Evolutionary conservation across 768 basidiomycete genomes (phyloP).

Genomic region (Trametopsis cervina): DNA sequence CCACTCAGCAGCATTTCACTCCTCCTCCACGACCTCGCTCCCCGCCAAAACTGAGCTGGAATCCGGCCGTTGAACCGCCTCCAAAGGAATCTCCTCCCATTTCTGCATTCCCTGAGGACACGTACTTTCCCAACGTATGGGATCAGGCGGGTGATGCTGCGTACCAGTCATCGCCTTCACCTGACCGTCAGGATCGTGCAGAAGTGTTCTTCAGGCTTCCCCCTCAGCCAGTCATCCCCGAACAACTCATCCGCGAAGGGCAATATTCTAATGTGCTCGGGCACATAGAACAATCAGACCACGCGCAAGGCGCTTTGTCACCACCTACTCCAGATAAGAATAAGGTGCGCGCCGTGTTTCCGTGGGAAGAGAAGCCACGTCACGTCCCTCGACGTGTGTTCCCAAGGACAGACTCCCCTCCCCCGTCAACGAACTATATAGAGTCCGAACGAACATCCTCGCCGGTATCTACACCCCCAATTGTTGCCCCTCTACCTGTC

Average conservation of each 20-base stretch:
- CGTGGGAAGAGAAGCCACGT: constrained; percentile 86
- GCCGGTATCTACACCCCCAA: constrained; percentile 19
- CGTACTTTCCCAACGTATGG: constrained; percentile 85
- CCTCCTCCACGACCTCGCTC: constrained; percentile 43
- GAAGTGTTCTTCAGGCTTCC: constrained; percentile 55
- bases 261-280: constrained; percentile 61
- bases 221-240: constrained; percentile 55
- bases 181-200: constrained; percentile 1
- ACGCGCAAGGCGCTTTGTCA: constrained; percentile 22
- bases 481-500: constrained; percentile 15
- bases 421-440: constrained; percentile 28
- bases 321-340: constrained; percentile 57
- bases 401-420: constrained; percentile 54
- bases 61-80: constrained; percentile 74
- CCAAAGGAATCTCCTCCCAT: constrained; percentile 50
- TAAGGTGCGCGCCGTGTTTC: constrained; percentile 78
- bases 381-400: constrained; percentile 65
- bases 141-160: constrained; percentile 49
- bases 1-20: constrained; percentile 12
- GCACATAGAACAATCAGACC: constrained; percentile 36
- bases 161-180: constrained; percentile 27
- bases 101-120: constrained; percentile 61
- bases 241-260: constrained; percentile 59
- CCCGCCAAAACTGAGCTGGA: constrained; percentile 69
- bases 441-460: constrained; percentile 18